A percentile compares a stretch with the other conserved stretches of the same genome.
Conservation (phyloP, 352 stramenopile genomes). For the Pythium aphanidermatum region DNA sequence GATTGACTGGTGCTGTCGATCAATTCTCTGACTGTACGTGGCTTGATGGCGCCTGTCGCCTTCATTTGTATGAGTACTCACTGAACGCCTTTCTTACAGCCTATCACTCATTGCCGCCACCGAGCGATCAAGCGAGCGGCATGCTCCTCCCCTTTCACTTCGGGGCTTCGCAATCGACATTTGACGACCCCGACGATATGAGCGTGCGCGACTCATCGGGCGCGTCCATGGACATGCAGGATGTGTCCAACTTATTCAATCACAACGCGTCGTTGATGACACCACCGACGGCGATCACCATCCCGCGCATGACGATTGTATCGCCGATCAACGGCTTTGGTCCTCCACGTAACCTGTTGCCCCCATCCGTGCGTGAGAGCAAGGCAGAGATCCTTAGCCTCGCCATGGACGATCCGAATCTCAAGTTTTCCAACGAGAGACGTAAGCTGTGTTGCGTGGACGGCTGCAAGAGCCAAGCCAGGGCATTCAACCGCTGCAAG, state of each 20-base stretch:
- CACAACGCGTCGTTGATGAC: slow-evolving; percentile 21
- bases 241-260: slow-evolving; percentile 15
- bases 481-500: slow-evolving; percentile 82
- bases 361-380: slow-evolving; percentile 7
- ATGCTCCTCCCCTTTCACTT: slow-evolving; percentile 24
- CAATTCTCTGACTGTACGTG: slow-evolving; percentile 19
- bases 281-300: slow-evolving; percentile 16
- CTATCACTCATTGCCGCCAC: slow-evolving; percentile 7
- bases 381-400: no score
- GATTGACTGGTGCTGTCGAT: slow-evolving; percentile 1
- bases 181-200: slow-evolving; percentile 17
- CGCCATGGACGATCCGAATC: slow-evolving; percentile 11
- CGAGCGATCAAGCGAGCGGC: not conserved
- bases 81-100: no score
- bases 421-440: slow-evolving; percentile 61
- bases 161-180: not conserved
- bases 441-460: slow-evolving; percentile 71
- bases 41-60: not conserved
- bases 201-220: not conserved
- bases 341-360: slow-evolving; percentile 9
- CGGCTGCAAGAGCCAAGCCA: slow-evolving; percentile 73
- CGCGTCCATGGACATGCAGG: slow-evolving; percentile 14
- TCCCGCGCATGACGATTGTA: slow-evolving; percentile 20
- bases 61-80: not conserved
- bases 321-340: slow-evolving; percentile 18